Base-by-base conservation (phyloP, 305 asterid species). In the Rubia occidens region DNA sequence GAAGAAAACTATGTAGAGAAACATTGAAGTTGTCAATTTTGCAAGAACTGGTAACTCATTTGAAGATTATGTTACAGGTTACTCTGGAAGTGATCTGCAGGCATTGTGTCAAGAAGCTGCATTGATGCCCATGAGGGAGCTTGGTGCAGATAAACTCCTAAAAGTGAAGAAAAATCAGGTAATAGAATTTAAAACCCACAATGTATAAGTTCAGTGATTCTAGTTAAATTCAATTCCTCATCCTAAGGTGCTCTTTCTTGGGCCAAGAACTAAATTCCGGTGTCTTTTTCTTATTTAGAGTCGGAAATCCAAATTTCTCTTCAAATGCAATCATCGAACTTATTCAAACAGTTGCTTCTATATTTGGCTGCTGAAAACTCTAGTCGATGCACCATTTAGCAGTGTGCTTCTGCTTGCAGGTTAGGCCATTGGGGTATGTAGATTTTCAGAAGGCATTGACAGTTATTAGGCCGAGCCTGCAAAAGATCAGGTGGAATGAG, bases 51-150 rank as follows among this genome's bases (percentile, higher is more conserved):
- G 76, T 65, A 55, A 56, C 72, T 71, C 68, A 59, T 67, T 47
- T 44, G 67, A 69, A 47, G 59, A 67, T 70, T 67, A 29, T 66
- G 67, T 67, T 63, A 55, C 68, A 94, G 98, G 98, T 69, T 94
- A 94, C 79, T 94, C 98, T 69, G 98, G 98, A 76, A 94, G 98
- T 70, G 98, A 94, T 78, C 86, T 94, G 40, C 92, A 94, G 70
- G 98, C 95, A 9, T 82, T 94, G 81, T 94, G 98, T 49, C 92
- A 79, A 77, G 98, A 94, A 81, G 98, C 98, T 71, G 98, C 98
- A 66, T 87, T 94, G 98, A 87, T 90, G 93, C 98, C 98, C 56
- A 86, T 94, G 71, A 82, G 98, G 85, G 98, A 94, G 83, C 96
- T 94, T 59, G 97, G 98, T 74, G 73, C 92, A 20, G 77, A 94